Evolutionary conservation across 2,329 filamentous ascomycete species (phyloP).

Genomic region (Aspergillus neotritici): DNA sequence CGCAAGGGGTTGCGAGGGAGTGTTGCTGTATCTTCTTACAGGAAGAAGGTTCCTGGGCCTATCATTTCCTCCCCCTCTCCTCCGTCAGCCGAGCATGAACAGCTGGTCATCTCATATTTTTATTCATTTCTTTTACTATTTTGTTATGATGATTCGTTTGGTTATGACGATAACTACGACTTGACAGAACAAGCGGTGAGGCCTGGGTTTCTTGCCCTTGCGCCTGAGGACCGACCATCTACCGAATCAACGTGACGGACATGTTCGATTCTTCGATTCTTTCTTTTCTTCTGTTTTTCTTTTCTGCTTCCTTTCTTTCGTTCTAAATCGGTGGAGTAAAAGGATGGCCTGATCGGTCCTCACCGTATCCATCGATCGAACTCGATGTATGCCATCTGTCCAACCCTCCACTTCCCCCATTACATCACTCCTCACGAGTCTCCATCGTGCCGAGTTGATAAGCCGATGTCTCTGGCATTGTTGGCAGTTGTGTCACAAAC

Average conservation of each 20-base stretch:
- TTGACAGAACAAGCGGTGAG: slow-evolving; percentile 7
- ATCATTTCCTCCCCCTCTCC: slow-evolving; percentile 8
- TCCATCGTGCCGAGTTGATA: background rate
- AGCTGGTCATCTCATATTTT: slow-evolving; percentile 6
- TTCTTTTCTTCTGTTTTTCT: too few species aligned
- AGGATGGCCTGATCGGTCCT: background rate
- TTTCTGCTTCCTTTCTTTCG: background rate
- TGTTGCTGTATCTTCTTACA: slow-evolving; percentile 9
- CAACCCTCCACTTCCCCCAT: background rate
- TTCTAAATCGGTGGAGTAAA: background rate
- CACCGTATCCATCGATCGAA: slow-evolving; percentile 1
- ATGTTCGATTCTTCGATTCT: too few species aligned
- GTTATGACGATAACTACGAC: background rate
- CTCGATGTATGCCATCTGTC: background rate
- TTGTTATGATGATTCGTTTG: background rate
- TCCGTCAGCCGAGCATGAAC: slow-evolving; percentile 15
- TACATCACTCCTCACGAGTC: slow-evolving; percentile 1
- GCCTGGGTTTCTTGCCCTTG: slow-evolving; percentile 7
- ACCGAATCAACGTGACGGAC: too few species aligned
- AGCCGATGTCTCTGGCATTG: background rate
- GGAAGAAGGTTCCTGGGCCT: slow-evolving; percentile 20
- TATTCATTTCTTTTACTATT: slow-evolving; percentile 2
- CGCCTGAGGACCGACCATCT: background rate
- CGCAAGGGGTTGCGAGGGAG: slow-evolving; percentile 19
- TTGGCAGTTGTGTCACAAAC: background rate